Evolutionary conservation across 192 early-diverging fungal species (phyloP), one percentile per base, ranked within the genome.

Genomic region (Coemansia guatemalensis): DNA sequence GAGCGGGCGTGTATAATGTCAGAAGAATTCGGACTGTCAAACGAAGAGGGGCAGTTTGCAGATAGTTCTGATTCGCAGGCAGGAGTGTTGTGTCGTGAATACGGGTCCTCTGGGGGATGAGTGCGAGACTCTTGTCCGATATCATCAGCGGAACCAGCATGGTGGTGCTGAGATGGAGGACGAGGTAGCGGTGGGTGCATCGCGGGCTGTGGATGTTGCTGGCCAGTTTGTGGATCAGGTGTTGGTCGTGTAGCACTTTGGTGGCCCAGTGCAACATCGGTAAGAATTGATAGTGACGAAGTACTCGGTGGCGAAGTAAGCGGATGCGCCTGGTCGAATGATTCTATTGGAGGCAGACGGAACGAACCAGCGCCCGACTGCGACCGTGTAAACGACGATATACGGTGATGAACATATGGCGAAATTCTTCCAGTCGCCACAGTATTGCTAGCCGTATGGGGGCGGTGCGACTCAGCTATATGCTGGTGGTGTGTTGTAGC

Each of bases 281-380:
- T 70, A 14, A 70, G 68, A 9, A 70, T 64, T 0, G 68, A 48
- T 12, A 70, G 61, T 39, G 68, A 64, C 25, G 68, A 64, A 2
- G 67, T 52, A 24, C 41, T 27, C 7, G 59, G 60, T 4, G 67
- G 67, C 9, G 59, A 57, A 5, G 44, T 49, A 21, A 59, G 60
- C 5, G 68, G 35, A 25, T 69, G 68, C 8, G 68, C 68, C 2
- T 65, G 64, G 68, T 74, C 78, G 12, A 81, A 71, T 17, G 78
- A 81, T 18, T 67, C 59, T 3, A 81, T 81, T 0, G 78, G 78
- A 55, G 78, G 78, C 12, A 81, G 55, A 0, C 78, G 71, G 35
- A 81, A 64, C 18, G 71, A 51, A 2, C 63, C 69, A 5, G 21
- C 8, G 20, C 4, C 22, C 41, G 17, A 48, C 49, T 30, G 58